Evolutionary conservation across 495 filamentous ascomycete genomes (phyloP).

Genomic region (Xylaria intraflava): DNA sequence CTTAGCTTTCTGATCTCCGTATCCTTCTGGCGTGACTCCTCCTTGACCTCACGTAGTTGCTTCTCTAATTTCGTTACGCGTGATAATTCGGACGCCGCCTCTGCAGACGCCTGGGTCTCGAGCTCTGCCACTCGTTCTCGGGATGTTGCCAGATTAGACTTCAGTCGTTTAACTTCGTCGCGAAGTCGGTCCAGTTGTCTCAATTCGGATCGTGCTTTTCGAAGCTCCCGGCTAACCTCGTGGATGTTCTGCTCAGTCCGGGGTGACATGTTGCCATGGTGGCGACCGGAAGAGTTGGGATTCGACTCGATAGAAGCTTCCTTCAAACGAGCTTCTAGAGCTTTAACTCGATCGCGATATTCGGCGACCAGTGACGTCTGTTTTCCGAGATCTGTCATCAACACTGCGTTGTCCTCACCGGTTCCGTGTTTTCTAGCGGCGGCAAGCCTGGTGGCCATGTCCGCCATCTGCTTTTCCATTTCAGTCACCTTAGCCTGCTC

Average conservation of each 20-base stretch:
- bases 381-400: slow-evolving; percentile 54
- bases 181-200: slow-evolving; percentile 43
- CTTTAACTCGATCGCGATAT: slow-evolving; percentile 61
- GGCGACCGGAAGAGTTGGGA: slow-evolving; percentile 16
- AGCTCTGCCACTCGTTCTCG: slow-evolving; percentile 39
- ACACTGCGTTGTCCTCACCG: slow-evolving; percentile 41
- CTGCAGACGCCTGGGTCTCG: slow-evolving; percentile 41
- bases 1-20: slow-evolving; percentile 49
- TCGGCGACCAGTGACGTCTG: slow-evolving; percentile 61
- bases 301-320: slow-evolving; percentile 31
- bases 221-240: slow-evolving; percentile 41
- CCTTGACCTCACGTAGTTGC: slow-evolving; percentile 33
- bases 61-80: slow-evolving; percentile 40
- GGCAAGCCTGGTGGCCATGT: slow-evolving; percentile 51
- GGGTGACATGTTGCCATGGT: slow-evolving; percentile 28
- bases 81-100: slow-evolving; percentile 30
- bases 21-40: slow-evolving; percentile 38
- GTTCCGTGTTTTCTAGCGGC: slow-evolving; percentile 30
- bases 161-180: slow-evolving; percentile 42
- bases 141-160: slow-evolving; percentile 38
- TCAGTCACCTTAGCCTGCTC: slow-evolving; percentile 51
- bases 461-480: slow-evolving; percentile 55
- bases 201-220: slow-evolving; percentile 42
- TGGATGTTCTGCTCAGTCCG: slow-evolving; percentile 40
- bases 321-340: slow-evolving; percentile 50